Evolutionary conservation across 2,329 filamentous ascomycete genomes (phyloP).

Genomic region (Cytospora piceae): DNA sequence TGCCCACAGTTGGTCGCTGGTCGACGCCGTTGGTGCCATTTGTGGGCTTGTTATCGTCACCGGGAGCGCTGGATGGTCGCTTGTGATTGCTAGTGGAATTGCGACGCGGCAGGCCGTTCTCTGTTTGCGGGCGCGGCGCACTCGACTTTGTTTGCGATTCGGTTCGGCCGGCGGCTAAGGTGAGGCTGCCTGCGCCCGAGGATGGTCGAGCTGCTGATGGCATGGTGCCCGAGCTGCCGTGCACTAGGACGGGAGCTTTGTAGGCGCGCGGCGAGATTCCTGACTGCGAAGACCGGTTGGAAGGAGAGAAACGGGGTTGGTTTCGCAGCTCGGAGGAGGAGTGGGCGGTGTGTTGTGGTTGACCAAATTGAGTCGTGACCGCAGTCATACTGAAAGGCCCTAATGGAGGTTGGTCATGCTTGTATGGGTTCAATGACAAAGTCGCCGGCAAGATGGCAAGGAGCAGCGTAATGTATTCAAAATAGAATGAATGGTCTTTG

Average conservation of each 20-base stretch:
- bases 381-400: constrained; percentile 26
- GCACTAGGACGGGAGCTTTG: constrained; percentile 12
- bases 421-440: constrained; percentile 8
- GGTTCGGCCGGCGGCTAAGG: constrained; percentile 14
- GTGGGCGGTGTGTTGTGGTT: constrained; percentile 19
- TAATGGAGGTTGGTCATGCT: constrained; percentile 27
- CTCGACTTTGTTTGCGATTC: constrained; percentile 23
- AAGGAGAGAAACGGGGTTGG: constrained; percentile 3
- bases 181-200: constrained; percentile 24
- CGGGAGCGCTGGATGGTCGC: constrained; percentile 52
- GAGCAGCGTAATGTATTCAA: neutral
- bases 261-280: constrained; percentile 1
- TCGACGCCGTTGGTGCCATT: constrained; percentile 37
- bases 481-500: neutral
- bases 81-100: constrained; percentile 34
- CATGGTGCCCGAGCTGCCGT: constrained; percentile 22
- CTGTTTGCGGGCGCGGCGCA: constrained; percentile 22
- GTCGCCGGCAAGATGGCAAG: neutral
- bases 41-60: constrained; percentile 39
- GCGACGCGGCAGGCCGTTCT: constrained; percentile 26
- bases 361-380: constrained; percentile 24
- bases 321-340: constrained; percentile 6
- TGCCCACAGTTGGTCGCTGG: constrained; percentile 19
- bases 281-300: constrained; percentile 9
- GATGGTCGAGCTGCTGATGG: constrained; percentile 24